Percentiles rank a stretch among this genome's conserved stretches.
Conservation (phyloP, 352 stramenopile genomes). For the Blastocystis sp. region DNA sequence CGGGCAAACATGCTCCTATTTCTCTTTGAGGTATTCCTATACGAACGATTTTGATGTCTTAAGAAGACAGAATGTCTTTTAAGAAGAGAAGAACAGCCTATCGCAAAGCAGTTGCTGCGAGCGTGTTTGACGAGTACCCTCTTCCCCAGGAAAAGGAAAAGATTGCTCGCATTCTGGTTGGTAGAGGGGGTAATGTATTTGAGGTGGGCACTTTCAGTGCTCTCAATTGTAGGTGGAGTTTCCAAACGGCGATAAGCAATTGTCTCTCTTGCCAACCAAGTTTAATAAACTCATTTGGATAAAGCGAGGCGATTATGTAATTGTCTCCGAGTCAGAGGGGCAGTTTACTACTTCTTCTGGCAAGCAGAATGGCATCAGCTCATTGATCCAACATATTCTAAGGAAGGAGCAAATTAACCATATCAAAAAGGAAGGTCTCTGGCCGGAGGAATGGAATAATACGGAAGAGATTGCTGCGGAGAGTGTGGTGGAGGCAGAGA, state of each 20-base stretch:
- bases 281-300: constrained; percentile 98
- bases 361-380: constrained; percentile 80
- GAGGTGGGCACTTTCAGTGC: constrained; percentile 72
- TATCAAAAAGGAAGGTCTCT: constrained; percentile 84
- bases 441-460: constrained; percentile 73
- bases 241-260: constrained; percentile 68
- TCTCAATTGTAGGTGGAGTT: constrained; percentile 70
- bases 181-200: constrained; percentile 89
- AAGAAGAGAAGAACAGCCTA: constrained; percentile 80
- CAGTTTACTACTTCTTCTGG: constrained; percentile 73
- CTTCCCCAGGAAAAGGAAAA: constrained; percentile 80
- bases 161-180: constrained; percentile 82
- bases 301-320: constrained; percentile 91
- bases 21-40: neutral
- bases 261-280: constrained; percentile 92
- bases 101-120: constrained; percentile 83
- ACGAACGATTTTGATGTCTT: neutral
- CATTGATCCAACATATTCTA: constrained; percentile 88
- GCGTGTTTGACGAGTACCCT: constrained; percentile 80
- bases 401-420: constrained; percentile 98
- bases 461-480: neutral
- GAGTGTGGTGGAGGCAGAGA: constrained; percentile 51
- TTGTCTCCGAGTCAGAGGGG: constrained; percentile 77
- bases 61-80: constrained; percentile 74
- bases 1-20: constrained; percentile 60